Base-by-base conservation (phyloP, 345 rosid genomes). In the Salix purpurea region DNA sequence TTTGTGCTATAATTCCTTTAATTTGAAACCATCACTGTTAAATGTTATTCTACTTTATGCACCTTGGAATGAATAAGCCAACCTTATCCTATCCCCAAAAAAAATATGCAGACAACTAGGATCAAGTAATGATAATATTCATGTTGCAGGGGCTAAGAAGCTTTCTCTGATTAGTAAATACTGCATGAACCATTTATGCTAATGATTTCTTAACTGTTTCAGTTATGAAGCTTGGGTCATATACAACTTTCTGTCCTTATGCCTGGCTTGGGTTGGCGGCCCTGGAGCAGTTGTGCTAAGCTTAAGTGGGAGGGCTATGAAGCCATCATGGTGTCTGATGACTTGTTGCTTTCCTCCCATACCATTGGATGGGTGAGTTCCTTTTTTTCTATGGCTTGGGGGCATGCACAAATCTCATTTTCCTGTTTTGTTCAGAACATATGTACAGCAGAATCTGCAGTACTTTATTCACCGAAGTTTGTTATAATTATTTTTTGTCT, bases 161-260 rank as follows among this genome's bases (percentile, higher is more conserved):
- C 36, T 46, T 14, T 36, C 16, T 73, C 30, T 24, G 16, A 50
- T 34, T 11, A 24, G 37, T 65, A 24, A 65, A 32, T 65, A n/a
- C 44, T 64, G 9, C 60, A 12, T 46, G 19, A 56, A 40, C 42
- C 60, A 44, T 61, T 50, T 14, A 21, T 58, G 48, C 60, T 69
- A 70, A 75, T 70, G 52, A 26, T 79, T 61, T 15, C 24, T 18
- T 56, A 6, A 28, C 66, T 66, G 50, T 87, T 84, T 77, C 95
- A 94, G 97, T 69, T 94, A 94, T 76, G 98, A 94, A 87, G 98
- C 98, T 70, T 94, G 98, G 98, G 98, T 94, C 82, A 94, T 94
- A 58, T 94, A 94, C 67, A 94, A 94, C 80, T 94, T 94, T 86
- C 83, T 94, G 46, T 92, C 97, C 28, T 78, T 94, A 72, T 94